Base-by-base conservation (phyloP, 345 rosid genomes). In the Microcos paniculata region DNA sequence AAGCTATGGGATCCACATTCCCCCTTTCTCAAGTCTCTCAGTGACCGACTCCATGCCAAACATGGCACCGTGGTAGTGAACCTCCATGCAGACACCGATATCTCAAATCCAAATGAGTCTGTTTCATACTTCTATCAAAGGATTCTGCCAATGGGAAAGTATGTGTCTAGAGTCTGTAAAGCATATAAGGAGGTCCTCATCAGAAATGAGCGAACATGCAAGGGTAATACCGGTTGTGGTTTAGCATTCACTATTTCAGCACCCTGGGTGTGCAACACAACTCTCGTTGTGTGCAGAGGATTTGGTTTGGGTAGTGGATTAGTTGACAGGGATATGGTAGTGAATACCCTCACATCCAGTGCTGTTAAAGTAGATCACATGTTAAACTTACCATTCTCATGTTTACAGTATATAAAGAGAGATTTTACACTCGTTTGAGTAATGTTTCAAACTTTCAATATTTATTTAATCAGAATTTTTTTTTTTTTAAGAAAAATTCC, bases 31-130 rank as follows among this genome's bases (percentile, higher is more conserved):
- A 84, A 82, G 75, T 84, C 91, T 62, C 84, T 95, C 16, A 82
- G 87, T 52, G 30, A 83, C 40, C 79, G 53, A 52, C 90, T 95
- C 78, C 92, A 93, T 65, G 88, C 89, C 1, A 76, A 81, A 46
- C 96, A 95, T 42, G 99, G 99, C 49, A 90, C 96, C 0, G 83
- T 90, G 3, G 94, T 95, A 76, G 96, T 93, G 82, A 95, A 95
- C 86, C 96, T 95, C 75, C 97, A 93, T 66, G 87, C 96, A 1
- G 97, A 87, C 79, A 79, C 87, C 3, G 90, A 87, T 18, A 73
- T 79, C 38, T 43, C 38, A 6, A 65, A 77, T 8, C 8, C 82
- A 16, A 71, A 72, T 21, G 82, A 83, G 18, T 77, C 88, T 0
- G 48, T 38, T 69, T 73, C 82, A 12, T 49, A 79, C 61, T 78